A percentile compares a stretch with the other conserved stretches of the same genome.
Conservation (phyloP, 2,329 filamentous ascomycete species). For the Diaporthe sp. region DNA sequence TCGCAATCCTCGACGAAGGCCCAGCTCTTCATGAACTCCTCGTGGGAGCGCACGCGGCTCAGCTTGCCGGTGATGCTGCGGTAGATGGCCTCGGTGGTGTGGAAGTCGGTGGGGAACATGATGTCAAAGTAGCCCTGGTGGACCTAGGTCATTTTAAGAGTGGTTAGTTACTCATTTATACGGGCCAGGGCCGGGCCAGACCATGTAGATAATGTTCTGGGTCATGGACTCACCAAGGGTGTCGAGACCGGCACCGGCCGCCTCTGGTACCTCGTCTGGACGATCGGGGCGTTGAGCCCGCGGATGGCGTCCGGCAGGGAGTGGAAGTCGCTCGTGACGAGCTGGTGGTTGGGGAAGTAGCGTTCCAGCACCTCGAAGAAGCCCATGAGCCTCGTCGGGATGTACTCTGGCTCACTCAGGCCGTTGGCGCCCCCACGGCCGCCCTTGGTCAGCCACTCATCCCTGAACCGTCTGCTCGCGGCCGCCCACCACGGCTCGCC, state of each 20-base stretch:
- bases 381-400: conserved; percentile 94
- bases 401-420: conserved; percentile 88
- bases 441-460: conserved; percentile 50
- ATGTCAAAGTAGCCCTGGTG: conserved; percentile 99
- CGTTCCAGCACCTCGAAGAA: conserved; percentile 93
- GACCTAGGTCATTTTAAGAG: conserved; percentile 68
- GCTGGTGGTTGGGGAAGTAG: conserved; percentile 90
- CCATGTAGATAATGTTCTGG: background rate
- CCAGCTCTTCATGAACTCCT: conserved; percentile 92
- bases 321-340: conserved; percentile 93
- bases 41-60: conserved; percentile 86
- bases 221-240: conserved; percentile 76
- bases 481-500: conserved; percentile 31
- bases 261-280: conserved; percentile 92
- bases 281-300: conserved; percentile 92
- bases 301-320: conserved; percentile 84
- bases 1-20: conserved; percentile 91
- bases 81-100: conserved; percentile 91
- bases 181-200: no score
- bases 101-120: conserved; percentile 96
- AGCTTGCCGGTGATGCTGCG: conserved; percentile 92
- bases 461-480: conserved; percentile 21
- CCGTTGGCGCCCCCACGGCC: conserved; percentile 74
- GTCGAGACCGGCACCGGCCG: conserved; percentile 91
- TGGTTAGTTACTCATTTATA: background rate